Conservation (phyloP, 2,329 filamentous ascomycete genomes). For the Aspergillus floridensis region DNA sequence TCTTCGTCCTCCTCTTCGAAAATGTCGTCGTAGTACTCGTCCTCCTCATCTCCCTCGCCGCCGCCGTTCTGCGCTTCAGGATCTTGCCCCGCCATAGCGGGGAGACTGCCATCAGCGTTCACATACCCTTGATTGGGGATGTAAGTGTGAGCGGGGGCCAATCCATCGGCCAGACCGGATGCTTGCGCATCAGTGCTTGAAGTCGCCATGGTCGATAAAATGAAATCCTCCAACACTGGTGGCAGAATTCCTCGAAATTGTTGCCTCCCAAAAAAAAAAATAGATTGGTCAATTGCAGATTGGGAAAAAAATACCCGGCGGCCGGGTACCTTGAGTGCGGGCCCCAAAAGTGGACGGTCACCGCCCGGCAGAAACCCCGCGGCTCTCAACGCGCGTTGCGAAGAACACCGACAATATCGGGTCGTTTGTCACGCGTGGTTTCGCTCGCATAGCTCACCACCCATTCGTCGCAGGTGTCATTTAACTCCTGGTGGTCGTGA, state of each 20-base stretch:
- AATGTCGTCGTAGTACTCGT: conserved; percentile 62
- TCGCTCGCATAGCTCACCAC: conserved; percentile 6
- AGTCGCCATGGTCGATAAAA: conserved; percentile 24
- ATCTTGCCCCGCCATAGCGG: conserved; percentile 33
- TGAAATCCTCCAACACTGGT: neutral
- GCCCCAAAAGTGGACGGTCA: conserved; percentile 11
- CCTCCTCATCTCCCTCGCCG: conserved; percentile 53
- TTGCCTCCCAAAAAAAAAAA: conserved; percentile 3
- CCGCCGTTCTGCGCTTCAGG: conserved; percentile 39
- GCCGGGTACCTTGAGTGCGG: conserved; percentile 3
- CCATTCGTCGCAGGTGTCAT: conserved; percentile 15
- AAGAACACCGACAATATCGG: conserved; percentile 7
- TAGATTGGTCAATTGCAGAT: conserved; percentile 3
- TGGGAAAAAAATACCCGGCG: conserved; percentile 19
- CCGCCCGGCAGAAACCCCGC: conserved; percentile 42
- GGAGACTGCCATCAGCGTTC: conserved; percentile 36
- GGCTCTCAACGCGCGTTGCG: conserved; percentile 18
- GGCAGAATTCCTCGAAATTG: neutral
- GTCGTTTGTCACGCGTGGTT: conserved; percentile 23
- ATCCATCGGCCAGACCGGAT: conserved; percentile 43
- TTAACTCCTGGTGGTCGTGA: conserved; percentile 2
- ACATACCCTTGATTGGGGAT: conserved; percentile 51
- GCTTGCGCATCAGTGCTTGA: conserved; percentile 19
- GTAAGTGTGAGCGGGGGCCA: conserved; percentile 49
- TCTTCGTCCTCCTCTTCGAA: conserved; percentile 55